These are phyloP conservation scores for Suhomyces tanzawaensis DNA, from an alignment of 805 yeast species.

Conservation along the genomic window DNA sequence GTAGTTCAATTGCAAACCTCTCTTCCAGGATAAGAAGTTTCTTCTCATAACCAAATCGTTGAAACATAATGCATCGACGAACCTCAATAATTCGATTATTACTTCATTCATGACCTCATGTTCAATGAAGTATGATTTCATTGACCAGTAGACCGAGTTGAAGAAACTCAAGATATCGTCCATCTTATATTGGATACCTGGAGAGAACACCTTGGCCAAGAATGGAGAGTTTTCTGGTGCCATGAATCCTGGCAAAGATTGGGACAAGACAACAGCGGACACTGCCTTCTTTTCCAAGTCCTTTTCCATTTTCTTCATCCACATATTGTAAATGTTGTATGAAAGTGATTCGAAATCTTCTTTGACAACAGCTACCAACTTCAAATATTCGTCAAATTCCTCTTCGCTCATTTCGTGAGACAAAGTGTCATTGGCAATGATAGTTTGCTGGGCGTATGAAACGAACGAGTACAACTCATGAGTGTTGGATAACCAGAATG, in stretches of 20 bases:
- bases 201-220: slow-evolving; percentile 76
- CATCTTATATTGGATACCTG: slow-evolving; percentile 77
- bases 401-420: slow-evolving; percentile 82
- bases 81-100: slow-evolving; percentile 74
- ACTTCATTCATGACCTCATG: slow-evolving; percentile 80
- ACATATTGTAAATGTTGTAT: slow-evolving; percentile 90
- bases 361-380: slow-evolving; percentile 84
- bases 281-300: slow-evolving; percentile 87
- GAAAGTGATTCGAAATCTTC: slow-evolving; percentile 92
- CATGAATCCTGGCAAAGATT: slow-evolving; percentile 93
- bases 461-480: slow-evolving; percentile 95
- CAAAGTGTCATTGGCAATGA: slow-evolving; percentile 76
- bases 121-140: slow-evolving; percentile 88
- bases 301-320: slow-evolving; percentile 95
- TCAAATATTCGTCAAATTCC: slow-evolving; percentile 86
- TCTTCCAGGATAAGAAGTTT: slow-evolving; percentile 93
- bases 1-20: slow-evolving; percentile 94
- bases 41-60: slow-evolving; percentile 94
- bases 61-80: slow-evolving; percentile 90
- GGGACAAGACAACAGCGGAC: slow-evolving; percentile 93
- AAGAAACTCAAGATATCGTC: slow-evolving; percentile 88
- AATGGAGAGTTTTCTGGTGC: slow-evolving; percentile 82
- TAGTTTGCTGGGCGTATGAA: slow-evolving; percentile 89
- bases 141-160: slow-evolving; percentile 87
- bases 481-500: slow-evolving; percentile 96